Base-by-base conservation (phyloP, 2,329 filamentous ascomycete species). In the Trichothecium sympodiale region DNA sequence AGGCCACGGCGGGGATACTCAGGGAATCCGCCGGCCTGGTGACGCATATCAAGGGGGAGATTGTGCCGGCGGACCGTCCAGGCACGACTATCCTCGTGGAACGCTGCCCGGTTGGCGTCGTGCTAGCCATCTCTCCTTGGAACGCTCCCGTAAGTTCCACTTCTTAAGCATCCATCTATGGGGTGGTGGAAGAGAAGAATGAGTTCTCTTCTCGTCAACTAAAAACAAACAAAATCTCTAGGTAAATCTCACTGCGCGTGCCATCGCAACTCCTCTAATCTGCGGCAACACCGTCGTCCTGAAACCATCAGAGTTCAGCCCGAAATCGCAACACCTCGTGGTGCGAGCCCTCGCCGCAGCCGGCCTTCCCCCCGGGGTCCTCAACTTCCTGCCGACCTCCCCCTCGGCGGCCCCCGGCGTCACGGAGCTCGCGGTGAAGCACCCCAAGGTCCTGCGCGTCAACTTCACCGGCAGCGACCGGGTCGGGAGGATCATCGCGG, bases 51-150 rank as follows among this genome's bases (percentile, higher is more conserved):
- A 44, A 51, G 37, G 59, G 52, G 7, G 57, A 54, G 38, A 54
- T 60, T 5, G 36, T 53, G 3, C 58, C 60, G 3, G 50, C n/a
- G n/a, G 51, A 57, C 8, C 42, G 48, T 1, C 65, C 73, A 23
- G 73, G 67, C 0, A 68, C 67, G 16, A 66, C 59, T 8, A 77
- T 76, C 0, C 58, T 84, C 41, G 59, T 85, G 2, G 65, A 72
- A 46, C 77, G 77, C 49, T 75, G 82, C 52, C 77, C 80, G 0
- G 80, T 74, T 43, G 81, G 81, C 2, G 79, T 83, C 4, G 65
- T 82, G 14, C 58, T 83, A 29, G 75, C 69, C 4, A 83, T 85
- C 48, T 77, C 74, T 9, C 80, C 80, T 2, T 85, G 80, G 78
- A 32, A 32, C 17, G 30, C 3, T n/a, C 17, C 30, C 15, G 12